Evolutionary conservation across 441 rosid genomes (phyloP), one percentile per base, ranked within the genome.

Genomic region (Hura crepitans): DNA sequence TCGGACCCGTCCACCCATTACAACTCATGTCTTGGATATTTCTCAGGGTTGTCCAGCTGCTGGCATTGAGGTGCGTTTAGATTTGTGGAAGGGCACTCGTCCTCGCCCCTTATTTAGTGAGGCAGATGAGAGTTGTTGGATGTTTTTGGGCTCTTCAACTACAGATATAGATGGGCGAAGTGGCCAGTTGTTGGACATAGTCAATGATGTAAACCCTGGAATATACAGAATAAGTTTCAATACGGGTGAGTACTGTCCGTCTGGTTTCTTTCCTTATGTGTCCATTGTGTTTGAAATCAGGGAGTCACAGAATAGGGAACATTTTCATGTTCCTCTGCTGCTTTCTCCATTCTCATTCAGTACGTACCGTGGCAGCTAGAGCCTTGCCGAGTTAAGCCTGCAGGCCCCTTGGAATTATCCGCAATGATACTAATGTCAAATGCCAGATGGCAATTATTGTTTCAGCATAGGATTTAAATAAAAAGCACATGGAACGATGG

Each of bases 21-120:
- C 97, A 9, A 88, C 97, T 39, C 98, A 93, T 81, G 89, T 93
- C 46, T 82, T 93, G 71, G 97, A 93, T 80, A 88, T 89, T 74
- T 86, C 97, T 37, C 81, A 76, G 55, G 98, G 97, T 43, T 71
- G 81, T 72, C 97, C 97, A 18, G 98, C 91, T 66, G 80, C 81
- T 54, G 98, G 89, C 31, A 68, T 89, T 75, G 95, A 91, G 71
- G 86, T 93, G 46, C 63, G 58, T 46, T 71, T 93, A 74, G 96
- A 91, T 66, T 81, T 84, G 75, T 91, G 97, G 96, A 78, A 74
- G 42, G 87, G 86, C 72, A 45, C 35, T 30, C 76, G 68, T 27
- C 60, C 82, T 28, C 73, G 77, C 39, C 86, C 89, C 25, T 31
- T 74, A 51, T 83, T 88, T 61, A 74, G 78, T 18, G 78, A 79